Base-by-base conservation (phyloP, 2,329 filamentous ascomycete genomes). In the Penicillium paneum region DNA sequence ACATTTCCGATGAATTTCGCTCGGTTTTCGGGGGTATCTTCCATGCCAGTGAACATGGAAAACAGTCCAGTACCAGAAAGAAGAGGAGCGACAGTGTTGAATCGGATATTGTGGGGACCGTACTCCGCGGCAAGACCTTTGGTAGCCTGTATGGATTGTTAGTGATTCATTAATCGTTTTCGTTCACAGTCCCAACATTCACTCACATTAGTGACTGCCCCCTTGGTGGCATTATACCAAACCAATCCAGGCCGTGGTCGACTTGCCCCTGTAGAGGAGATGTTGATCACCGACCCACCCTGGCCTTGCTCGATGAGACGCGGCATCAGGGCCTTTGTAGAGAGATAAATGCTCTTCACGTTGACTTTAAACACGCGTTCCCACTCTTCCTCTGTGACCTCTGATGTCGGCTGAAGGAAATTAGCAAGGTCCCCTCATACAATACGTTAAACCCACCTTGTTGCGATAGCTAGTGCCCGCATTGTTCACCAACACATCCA, bases 71-170 rank as follows among this genome's bases (percentile, higher is more conserved):
- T 91, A 15, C 79, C 83, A 1, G 83, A 85, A 1, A 90, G 77
- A 0, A 90, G 79, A 0, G 87, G 88, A 43, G 85, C 88, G 13
- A 91, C 83, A 1, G 83, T 81, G 59, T 90, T 90, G 64, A 91
- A 86, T 0, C 88, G 82, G 59, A 92, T 89, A 61, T 89, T 81
- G 51, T 88, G 81, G 0, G 83, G 80, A 0, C 85, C 89, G 62
- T 88, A 91, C 69, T 91, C 88, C 1, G 87, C 84, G 0, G 88
- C 89, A 60, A 92, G 78, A 11, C 81, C 81, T 72, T 84, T 86
- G 3, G 83, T 86, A 10, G 82, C 83, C 74, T 82, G 50, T n/a
- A 41, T 12, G 5, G 31, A n/a, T 24, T 32, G 21, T 45, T 15
- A 50, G 46, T 12, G 13, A 29, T 34, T 10, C 13, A 17, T 13